phyloP scores from a whole-genome alignment of 176 grass and related monocot species.

The Bothriochloa decipiens region DNA sequence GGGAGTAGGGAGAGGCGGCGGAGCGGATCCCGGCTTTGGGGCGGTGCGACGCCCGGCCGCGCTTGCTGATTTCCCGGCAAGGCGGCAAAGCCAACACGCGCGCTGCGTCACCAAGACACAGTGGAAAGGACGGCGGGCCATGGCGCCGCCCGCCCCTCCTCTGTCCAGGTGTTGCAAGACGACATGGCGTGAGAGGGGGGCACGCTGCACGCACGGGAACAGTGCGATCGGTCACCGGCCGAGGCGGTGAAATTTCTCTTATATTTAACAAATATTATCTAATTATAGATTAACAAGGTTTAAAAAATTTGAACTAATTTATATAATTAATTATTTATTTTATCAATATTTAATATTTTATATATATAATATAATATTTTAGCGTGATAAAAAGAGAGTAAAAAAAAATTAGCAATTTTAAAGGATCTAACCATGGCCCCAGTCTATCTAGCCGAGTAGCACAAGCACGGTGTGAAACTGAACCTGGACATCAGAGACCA shows the following conservation, averaged over 20 bases:
- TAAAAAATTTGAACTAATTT: no score
- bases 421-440: no score
- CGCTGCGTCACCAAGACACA: neutral
- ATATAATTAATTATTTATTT: no score
- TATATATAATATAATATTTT: no score
- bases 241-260: no score
- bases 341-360: no score
- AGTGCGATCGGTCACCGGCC: conserved; percentile 4
- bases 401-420: no score
- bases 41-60: neutral
- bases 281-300: no score
- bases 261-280: no score
- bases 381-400: no score
- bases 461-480: neutral
- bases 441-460: neutral
- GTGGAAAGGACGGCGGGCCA: neutral
- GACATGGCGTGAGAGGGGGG: neutral
- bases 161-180: conserved; percentile 16
- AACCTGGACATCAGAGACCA: neutral
- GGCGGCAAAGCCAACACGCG: neutral
- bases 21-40: conserved; percentile 1
- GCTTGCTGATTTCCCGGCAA: conserved; percentile 4
- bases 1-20: neutral
- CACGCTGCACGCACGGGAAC: neutral
- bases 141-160: neutral